Percentiles rank a stretch among this genome's conserved stretches.
These are phyloP conservation scores for Sporothrix sp. DNA, from an alignment of 2,329 filamentous ascomycete species.

Conservation along the genomic window DNA sequence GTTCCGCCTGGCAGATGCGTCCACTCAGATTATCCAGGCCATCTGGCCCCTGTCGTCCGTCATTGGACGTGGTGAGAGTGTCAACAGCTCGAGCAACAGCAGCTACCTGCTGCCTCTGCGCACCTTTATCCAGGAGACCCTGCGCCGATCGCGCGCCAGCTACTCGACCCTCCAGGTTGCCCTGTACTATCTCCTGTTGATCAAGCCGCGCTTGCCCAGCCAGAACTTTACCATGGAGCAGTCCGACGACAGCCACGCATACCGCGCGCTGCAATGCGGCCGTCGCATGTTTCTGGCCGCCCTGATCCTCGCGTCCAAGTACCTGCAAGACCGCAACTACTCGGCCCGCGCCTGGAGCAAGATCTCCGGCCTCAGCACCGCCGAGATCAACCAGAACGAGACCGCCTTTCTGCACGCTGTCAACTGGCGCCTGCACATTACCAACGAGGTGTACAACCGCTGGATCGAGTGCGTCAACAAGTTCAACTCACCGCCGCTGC, in stretches of 20 bases:
- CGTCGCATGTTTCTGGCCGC: constrained; percentile 95
- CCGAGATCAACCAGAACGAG: constrained; percentile 96
- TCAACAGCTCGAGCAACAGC: constrained; percentile 9
- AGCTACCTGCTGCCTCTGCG: constrained; percentile 67
- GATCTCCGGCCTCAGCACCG: constrained; percentile 88
- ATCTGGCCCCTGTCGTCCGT: constrained; percentile 91
- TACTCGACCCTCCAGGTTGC: constrained; percentile 97
- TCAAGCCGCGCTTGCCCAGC: constrained; percentile 79
- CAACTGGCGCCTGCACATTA: constrained; percentile 90
- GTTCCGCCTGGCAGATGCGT: constrained; percentile 60
- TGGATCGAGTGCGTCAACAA: constrained; percentile 91
- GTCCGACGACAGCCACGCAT: constrained; percentile 57
- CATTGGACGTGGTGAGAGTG: constrained; percentile 58
- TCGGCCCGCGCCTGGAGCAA: constrained; percentile 97
- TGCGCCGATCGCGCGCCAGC: constrained; percentile 88
- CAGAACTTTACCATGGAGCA: constrained; percentile 83
- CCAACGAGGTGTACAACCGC: constrained; percentile 75
- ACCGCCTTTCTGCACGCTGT: constrained; percentile 83
- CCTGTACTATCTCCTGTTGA: constrained; percentile 88
- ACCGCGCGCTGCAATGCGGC: constrained; percentile 83
- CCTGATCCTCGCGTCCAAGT: constrained; percentile 93
- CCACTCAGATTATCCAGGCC: constrained; percentile 90
- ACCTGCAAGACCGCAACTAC: constrained; percentile 95
- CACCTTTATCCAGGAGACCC: constrained; percentile 94
- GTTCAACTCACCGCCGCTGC: constrained; percentile 59